Evolutionary conservation across 192 early-diverging fungal genomes (phyloP), one percentile per base, ranked within the genome.

Genomic region (Podila epigama): DNA sequence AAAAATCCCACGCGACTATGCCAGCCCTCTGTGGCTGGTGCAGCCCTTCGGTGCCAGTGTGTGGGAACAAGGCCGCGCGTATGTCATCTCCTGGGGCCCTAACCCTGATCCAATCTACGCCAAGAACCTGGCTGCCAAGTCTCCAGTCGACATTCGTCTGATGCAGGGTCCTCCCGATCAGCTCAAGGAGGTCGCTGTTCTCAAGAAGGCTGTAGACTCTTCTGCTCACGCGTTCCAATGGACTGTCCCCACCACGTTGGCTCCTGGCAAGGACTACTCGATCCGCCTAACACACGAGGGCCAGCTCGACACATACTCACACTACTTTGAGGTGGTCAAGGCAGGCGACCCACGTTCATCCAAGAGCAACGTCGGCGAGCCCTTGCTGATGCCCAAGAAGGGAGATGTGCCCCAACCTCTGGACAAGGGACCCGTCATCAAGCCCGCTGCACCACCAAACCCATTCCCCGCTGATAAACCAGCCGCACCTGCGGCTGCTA

Each of bases 331-430:
- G 27, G 9, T 77, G 10, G 61, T 48, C 48, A 22, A 20, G 32
- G 65, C 65, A 5, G 73, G 73, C 22, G 73, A 77, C 27, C 31
- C 66, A 1, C 65, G 73, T 1, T 68, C 66, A n/a, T 39, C 37
- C 48, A 63, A 63, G 61, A 61, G 58, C 50, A 77, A 77, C 40
- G 66, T 68, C 10, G 73, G 66, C 4, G 66, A 77, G 61, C 73
- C 73, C 22, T 33, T 77, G n/a, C 28, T 56, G 50, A 31, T 77
- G 60, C 73, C 73, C 18, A 59, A 59, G 61, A 68, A 58, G 40
- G 73, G 66, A 25, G 66, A 68, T 32, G 13, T 25, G 1, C 34
- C 53, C 7, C 31, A 60, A 18, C 50, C 63, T 0, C n/a, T 56
- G 40, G n/a, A 55, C 57, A 75, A 77, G 59, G 53, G 35, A 0